Evolutionary conservation across 2,329 filamentous ascomycete genomes (phyloP).

Genomic region (Beauveria sp.): DNA sequence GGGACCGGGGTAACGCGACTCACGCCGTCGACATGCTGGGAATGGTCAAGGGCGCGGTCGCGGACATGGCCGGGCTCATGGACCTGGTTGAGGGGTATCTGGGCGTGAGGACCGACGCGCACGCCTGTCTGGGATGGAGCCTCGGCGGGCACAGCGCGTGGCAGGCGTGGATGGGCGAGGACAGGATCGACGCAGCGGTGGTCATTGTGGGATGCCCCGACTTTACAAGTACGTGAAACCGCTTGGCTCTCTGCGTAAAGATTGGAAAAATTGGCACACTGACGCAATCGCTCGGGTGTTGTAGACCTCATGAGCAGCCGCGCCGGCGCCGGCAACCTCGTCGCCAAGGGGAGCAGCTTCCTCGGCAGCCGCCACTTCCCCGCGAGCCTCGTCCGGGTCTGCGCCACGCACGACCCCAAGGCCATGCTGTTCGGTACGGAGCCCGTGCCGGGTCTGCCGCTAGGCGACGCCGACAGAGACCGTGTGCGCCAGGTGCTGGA

Average conservation of each 20-base stretch:
- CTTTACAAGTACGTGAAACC: constrained; percentile 52
- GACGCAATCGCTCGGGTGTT: no score
- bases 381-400: constrained; percentile 51
- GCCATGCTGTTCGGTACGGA: constrained; percentile 58
- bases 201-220: constrained; percentile 86
- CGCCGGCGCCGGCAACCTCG: constrained; percentile 55
- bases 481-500: constrained; percentile 40
- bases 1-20: constrained; percentile 67
- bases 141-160: constrained; percentile 84
- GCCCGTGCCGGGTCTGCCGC: constrained; percentile 24
- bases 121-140: constrained; percentile 75
- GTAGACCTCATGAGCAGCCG: constrained; percentile 66
- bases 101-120: constrained; percentile 42
- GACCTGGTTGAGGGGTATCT: constrained; percentile 72
- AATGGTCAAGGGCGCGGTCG: constrained; percentile 62
- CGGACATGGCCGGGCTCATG: constrained; percentile 69
- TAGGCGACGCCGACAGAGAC: constrained; percentile 31
- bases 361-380: constrained; percentile 76
- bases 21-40: constrained; percentile 93
- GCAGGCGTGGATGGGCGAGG: constrained; percentile 73
- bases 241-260: not conserved
- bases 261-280: no score
- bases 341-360: constrained; percentile 54
- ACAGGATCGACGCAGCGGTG: constrained; percentile 69
- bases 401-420: constrained; percentile 65